phyloP scores from a whole-genome alignment of 1,139 yeast species.

The Geotrichum aggregatum region DNA sequence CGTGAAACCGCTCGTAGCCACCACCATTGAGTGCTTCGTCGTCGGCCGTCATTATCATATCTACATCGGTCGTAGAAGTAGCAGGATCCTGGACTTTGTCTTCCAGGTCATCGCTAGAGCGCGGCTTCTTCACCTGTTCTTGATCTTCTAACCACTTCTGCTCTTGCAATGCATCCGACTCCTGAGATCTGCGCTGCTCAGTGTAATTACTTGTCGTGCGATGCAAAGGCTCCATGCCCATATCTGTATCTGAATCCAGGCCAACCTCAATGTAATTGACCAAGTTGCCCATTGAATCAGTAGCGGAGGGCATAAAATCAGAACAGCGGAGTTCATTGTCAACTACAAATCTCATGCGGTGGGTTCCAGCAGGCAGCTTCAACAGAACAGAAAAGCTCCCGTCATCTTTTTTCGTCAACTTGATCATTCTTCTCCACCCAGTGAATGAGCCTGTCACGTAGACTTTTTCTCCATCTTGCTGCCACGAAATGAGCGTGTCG shows the following conservation, averaged over 20 bases:
- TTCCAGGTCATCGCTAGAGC: background rate
- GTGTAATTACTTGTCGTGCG: slow-evolving; percentile 17
- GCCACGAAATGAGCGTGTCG: slow-evolving; percentile 86
- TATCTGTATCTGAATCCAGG: slow-evolving; percentile 52
- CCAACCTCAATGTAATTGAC: slow-evolving; percentile 85
- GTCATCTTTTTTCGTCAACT: slow-evolving; percentile 42
- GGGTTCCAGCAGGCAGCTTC: slow-evolving; percentile 77
- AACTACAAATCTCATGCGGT: slow-evolving; percentile 86
- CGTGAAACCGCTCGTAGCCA: slow-evolving; percentile 22
- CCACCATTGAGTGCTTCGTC: slow-evolving; percentile 18
- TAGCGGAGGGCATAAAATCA: slow-evolving; percentile 76
- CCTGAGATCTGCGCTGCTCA: slow-evolving; percentile 14
- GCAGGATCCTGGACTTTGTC: slow-evolving; percentile 2
- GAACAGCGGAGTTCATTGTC: slow-evolving; percentile 84
- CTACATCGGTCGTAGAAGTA: slow-evolving; percentile 5
- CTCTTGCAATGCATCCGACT: background rate
- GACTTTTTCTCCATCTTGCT: slow-evolving; percentile 88
- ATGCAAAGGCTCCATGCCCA: slow-evolving; percentile 40
- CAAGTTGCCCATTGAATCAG: slow-evolving; percentile 95
- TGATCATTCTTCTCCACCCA: slow-evolving; percentile 92
- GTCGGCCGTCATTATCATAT: slow-evolving; percentile 18
- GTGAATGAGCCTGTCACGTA: slow-evolving; percentile 93
- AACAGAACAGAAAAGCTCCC: slow-evolving; percentile 38
- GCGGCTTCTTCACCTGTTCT: background rate
- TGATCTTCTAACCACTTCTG: background rate